Conservation (phyloP, 192 early-diverging fungal species). For the Linnemannia zychae region DNA sequence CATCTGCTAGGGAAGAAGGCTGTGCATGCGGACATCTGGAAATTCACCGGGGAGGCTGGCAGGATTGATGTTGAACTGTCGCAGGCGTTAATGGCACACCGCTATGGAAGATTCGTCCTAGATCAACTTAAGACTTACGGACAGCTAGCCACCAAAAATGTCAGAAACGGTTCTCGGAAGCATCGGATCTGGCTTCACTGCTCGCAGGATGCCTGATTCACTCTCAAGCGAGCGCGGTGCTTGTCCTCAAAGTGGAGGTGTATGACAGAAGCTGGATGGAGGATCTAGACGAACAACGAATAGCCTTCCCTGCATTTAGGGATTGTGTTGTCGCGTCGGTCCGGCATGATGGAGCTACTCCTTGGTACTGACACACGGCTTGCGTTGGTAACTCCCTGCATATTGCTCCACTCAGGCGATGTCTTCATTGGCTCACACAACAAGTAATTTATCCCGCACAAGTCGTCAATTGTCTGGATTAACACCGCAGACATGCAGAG, state of each 20-base stretch:
- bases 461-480: slow-evolving; percentile 2
- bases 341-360: background rate
- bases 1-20: background rate
- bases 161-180: background rate
- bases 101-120: background rate
- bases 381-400: slow-evolving; percentile 7
- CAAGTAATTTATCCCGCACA: background rate
- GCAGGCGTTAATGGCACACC: slow-evolving; percentile 6
- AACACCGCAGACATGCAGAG: slow-evolving; percentile 7
- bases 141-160: background rate
- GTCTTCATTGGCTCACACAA: slow-evolving; percentile 19
- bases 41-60: background rate
- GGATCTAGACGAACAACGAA: slow-evolving; percentile 7
- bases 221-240: background rate
- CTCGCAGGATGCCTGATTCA: slow-evolving; percentile 7
- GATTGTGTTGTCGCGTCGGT: background rate
- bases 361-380: slow-evolving; percentile 5
- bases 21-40: background rate
- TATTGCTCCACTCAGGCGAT: slow-evolving; percentile 14
- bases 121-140: background rate
- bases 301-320: background rate
- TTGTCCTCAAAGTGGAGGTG: slow-evolving; percentile 12
- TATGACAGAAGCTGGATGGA: slow-evolving; percentile 5
- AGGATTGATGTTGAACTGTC: slow-evolving; percentile 1
- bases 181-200: too few relatives aligned